A percentile compares a stretch with the other conserved stretches of the same genome.
phyloP scores from a whole-genome alignment of 805 yeast genomes.

The Blastobotrys muscicola region DNA sequence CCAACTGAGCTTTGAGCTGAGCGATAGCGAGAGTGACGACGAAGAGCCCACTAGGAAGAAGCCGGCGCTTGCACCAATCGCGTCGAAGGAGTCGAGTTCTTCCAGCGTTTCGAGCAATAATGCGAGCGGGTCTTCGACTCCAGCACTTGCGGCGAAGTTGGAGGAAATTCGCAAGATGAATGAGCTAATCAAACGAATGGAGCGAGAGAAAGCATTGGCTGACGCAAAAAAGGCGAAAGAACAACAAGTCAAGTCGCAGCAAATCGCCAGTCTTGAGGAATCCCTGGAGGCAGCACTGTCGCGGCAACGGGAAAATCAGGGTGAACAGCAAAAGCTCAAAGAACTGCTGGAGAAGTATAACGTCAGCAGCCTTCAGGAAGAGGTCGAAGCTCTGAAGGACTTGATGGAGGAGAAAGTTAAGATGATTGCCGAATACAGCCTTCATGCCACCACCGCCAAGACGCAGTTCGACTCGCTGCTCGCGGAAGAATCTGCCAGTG shows the following conservation, averaged over 20 bases:
- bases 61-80: no score
- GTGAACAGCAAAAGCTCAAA: not conserved
- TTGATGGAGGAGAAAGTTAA: slow-evolving; percentile 8
- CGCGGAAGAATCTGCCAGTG: no score
- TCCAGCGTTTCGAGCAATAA: slow-evolving; percentile 6
- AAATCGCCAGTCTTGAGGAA: not conserved
- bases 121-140: slow-evolving; percentile 3
- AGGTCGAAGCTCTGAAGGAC: slow-evolving; percentile 10
- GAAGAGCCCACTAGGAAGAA: not conserved
- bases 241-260: not conserved
- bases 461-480: slow-evolving; percentile 1
- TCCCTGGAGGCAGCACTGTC: not conserved
- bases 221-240: not conserved
- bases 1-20: slow-evolving; percentile 11
- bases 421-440: slow-evolving; percentile 1
- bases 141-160: not conserved
- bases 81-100: no score
- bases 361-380: not conserved
- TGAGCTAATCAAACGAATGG: not conserved
- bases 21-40: slow-evolving; percentile 17
- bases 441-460: not conserved
- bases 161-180: slow-evolving; percentile 1
- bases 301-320: not conserved
- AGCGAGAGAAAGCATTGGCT: not conserved
- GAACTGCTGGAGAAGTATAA: slow-evolving; percentile 1